Base-by-base conservation (phyloP, 495 filamentous ascomycete genomes). In the Lindgomyces ingoldianus region DNA sequence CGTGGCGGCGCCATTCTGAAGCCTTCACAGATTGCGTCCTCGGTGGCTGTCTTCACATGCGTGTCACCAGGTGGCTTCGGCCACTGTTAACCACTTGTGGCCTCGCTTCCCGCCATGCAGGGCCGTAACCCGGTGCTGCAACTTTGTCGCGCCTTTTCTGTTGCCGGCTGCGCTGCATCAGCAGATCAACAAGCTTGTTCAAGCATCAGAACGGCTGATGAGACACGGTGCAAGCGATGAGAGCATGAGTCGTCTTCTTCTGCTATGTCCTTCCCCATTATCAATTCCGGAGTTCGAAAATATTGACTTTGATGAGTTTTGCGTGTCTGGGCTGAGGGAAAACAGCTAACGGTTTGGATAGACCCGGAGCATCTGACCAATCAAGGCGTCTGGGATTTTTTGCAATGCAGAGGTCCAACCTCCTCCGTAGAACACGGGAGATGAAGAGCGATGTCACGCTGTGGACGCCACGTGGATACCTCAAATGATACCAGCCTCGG, bases 11-110 rank as follows among this genome's bases (percentile, higher is more conserved):
- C 21, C 52, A n/a, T n/a, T 42, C 11, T 29, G 6, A 33, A 22
- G 26, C 22, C 36, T 12, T n/a, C 53, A 11, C 27, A n/a, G 36
- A 6, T 41, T 12, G 26, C 24, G 21, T 33, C 21, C 36, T 27
- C 24, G 16, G 24, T 26, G 39, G 12, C 33, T 12, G 45, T 16
- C 33, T 42, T 65, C 63, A 60, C 63, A 65, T 65, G 63, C 63
- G 36, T 24, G 55, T 56, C 47, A 46, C 54, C 25, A 16, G 9
- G 42, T 45, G 30, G 53, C 54, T 53, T 56, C 60, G 62, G 54
- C 54, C 36, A 9, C 39, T 27, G 18, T 33, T 58, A 6, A 27
- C 46, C 55, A 33, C 19, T 39, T 60, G 27, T 16, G 45, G 57
- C 18, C 18, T 14, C 22, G 50, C 46, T 18, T 46, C 57, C 45